Evolutionary conservation across 164 flowering plant species (phyloP).

Genomic region (Warburgia ugandensis): DNA sequence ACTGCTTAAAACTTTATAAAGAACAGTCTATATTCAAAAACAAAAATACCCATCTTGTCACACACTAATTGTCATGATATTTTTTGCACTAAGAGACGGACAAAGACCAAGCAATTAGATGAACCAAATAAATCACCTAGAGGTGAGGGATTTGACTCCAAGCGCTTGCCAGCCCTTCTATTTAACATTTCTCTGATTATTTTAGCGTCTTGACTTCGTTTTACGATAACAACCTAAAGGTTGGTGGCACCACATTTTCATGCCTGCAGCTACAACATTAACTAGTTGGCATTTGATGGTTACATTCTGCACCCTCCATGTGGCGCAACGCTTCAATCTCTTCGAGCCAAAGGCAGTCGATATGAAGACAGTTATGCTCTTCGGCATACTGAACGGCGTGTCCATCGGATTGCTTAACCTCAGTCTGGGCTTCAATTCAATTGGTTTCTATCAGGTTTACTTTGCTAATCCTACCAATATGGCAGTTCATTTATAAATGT

Average conservation of each 20-base stretch:
- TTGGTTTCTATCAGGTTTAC: slow-evolving; percentile 94
- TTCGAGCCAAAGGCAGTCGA: slow-evolving; percentile 79
- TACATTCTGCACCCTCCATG: slow-evolving; percentile 86
- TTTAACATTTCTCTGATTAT: no score
- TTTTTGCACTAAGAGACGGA: no score
- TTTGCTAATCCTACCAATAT: neutral
- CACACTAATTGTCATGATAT: no score
- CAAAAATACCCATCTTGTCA: no score
- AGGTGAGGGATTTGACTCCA: no score
- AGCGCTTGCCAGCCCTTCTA: no score
- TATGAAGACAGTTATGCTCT: slow-evolving; percentile 73
- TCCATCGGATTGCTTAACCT: slow-evolving; percentile 92
- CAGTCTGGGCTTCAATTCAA: slow-evolving; percentile 94
- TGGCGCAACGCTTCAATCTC: slow-evolving; percentile 66
- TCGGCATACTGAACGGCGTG: slow-evolving; percentile 84
- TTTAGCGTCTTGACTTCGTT: no score
- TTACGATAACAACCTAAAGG: neutral
- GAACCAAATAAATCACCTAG: no score
- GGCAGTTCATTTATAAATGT: neutral
- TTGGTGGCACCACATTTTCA: neutral
- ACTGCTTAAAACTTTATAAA: no score
- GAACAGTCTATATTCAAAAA: no score
- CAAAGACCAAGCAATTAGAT: no score
- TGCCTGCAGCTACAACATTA: slow-evolving; percentile 74
- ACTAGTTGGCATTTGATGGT: slow-evolving; percentile 99